Conservation (phyloP, 441 rosid genomes). For the Arabidopsis lyrata region DNA sequence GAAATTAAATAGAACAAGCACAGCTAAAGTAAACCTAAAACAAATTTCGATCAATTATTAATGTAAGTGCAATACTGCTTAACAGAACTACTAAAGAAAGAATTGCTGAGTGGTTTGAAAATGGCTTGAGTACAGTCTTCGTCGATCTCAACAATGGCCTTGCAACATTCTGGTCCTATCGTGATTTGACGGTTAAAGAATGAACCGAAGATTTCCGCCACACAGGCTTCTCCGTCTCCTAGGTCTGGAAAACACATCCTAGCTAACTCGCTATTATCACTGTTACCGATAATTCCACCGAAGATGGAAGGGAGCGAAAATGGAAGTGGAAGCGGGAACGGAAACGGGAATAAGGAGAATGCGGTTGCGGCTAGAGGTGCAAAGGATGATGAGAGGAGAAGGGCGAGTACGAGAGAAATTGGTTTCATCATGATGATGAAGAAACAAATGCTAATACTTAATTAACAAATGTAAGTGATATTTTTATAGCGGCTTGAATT, state of each 20-base stretch:
- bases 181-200: slow-evolving; percentile 26
- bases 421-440: slow-evolving; percentile 18
- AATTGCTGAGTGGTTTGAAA: slow-evolving; percentile 18
- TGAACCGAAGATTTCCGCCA: slow-evolving; percentile 35
- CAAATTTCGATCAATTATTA: background rate
- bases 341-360: background rate
- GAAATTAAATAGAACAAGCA: background rate
- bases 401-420: slow-evolving; percentile 9
- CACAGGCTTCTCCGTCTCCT: slow-evolving; percentile 39
- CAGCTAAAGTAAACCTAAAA: background rate
- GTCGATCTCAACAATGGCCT: slow-evolving; percentile 33
- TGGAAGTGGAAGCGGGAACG: slow-evolving; percentile 12
- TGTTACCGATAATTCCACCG: background rate
- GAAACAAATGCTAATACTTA: background rate
- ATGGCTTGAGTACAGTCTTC: slow-evolving; percentile 30
- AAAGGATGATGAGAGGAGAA: slow-evolving; percentile 26
- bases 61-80: slow-evolving; percentile 34
- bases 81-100: slow-evolving; percentile 29
- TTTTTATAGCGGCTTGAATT: background rate
- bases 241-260: slow-evolving; percentile 38
- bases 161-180: slow-evolving; percentile 39
- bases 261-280: slow-evolving; percentile 1
- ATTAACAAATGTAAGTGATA: background rate
- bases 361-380: slow-evolving; percentile 9
- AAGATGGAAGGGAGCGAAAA: slow-evolving; percentile 26